These are phyloP conservation scores for Madurella mycetomatis DNA, from an alignment of 2,329 filamentous ascomycete genomes.

Conservation along the genomic window DNA sequence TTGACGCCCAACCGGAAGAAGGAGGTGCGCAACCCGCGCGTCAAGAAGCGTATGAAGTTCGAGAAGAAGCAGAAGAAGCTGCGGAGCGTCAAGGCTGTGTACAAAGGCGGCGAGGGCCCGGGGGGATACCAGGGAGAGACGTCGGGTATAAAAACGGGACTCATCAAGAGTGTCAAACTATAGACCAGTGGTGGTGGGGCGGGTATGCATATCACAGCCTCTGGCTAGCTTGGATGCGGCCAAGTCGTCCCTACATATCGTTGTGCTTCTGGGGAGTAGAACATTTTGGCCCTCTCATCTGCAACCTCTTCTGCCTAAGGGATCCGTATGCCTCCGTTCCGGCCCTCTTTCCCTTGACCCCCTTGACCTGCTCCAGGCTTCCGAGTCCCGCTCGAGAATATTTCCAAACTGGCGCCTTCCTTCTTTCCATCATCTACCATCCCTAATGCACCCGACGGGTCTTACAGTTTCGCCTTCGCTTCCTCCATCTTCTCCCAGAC, in stretches of 20 bases:
- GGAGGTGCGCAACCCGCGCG: constrained; percentile 88
- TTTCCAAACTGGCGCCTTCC: no score
- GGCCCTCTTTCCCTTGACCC: no score
- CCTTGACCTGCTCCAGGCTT: no score
- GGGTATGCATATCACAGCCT: neutral
- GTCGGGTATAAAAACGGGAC: constrained; percentile 89
- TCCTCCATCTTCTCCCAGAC: no score
- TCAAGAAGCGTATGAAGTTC: constrained; percentile 97
- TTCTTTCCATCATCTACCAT: no score
- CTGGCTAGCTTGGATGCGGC: neutral
- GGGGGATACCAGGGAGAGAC: constrained; percentile 87
- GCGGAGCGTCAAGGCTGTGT: constrained; percentile 76
- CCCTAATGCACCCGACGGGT: no score
- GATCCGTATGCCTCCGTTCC: no score
- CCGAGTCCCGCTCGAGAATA: no score
- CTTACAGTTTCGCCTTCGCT: no score
- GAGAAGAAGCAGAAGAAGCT: constrained; percentile 98
- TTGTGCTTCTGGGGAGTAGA: neutral
- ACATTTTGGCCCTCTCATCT: neutral
- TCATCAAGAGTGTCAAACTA: constrained; percentile 92
- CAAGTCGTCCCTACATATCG: neutral
- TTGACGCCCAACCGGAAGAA: constrained; percentile 86
- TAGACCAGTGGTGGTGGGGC: constrained; percentile 31
- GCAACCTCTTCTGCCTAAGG: neutral
- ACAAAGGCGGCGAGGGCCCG: constrained; percentile 77